A percentile compares a stretch with the other conserved stretches of the same genome.
Conservation (phyloP, 2,329 filamentous ascomycete genomes). For the Colletotrichum gloeosporioides region DNA sequence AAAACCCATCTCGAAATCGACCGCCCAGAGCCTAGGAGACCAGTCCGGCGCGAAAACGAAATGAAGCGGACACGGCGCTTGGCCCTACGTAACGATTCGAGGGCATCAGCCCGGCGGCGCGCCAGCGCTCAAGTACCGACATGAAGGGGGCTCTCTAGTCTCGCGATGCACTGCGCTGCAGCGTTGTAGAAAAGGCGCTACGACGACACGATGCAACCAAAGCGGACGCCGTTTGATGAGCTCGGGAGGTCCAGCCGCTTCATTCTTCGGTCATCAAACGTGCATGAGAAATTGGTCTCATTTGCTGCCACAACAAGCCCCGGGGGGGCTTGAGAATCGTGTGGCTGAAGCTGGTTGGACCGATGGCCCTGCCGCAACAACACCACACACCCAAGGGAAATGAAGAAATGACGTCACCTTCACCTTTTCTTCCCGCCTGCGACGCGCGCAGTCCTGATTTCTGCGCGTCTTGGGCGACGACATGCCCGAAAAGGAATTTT, state of each 20-base stretch:
- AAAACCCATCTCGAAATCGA: background rate
- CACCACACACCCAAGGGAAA: background rate
- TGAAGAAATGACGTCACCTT: conserved; percentile 10
- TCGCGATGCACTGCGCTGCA: background rate
- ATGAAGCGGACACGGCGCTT: background rate
- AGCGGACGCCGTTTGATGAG: background rate
- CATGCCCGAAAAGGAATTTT: background rate
- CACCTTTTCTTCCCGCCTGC: background rate
- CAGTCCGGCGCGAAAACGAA: background rate
- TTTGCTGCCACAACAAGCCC: background rate
- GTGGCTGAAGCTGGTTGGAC: conserved; percentile 19
- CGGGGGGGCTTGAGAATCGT: background rate
- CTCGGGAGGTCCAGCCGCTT: background rate
- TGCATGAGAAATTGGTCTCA: background rate
- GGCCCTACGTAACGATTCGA: background rate
- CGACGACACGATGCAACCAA: background rate
- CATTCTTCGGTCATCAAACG: background rate
- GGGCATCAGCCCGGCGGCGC: background rate
- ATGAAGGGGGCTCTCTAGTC: background rate
- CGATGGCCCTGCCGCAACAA: background rate
- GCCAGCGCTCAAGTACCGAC: background rate
- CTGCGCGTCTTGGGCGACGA: conserved; percentile 6
- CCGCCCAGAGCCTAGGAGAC: background rate
- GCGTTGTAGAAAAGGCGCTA: background rate
- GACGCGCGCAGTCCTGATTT: background rate